A percentile compares a stretch with the other conserved stretches of the same genome.
Conservation (phyloP, 2,329 filamentous ascomycete species). For the Ilyonectria destructans region DNA sequence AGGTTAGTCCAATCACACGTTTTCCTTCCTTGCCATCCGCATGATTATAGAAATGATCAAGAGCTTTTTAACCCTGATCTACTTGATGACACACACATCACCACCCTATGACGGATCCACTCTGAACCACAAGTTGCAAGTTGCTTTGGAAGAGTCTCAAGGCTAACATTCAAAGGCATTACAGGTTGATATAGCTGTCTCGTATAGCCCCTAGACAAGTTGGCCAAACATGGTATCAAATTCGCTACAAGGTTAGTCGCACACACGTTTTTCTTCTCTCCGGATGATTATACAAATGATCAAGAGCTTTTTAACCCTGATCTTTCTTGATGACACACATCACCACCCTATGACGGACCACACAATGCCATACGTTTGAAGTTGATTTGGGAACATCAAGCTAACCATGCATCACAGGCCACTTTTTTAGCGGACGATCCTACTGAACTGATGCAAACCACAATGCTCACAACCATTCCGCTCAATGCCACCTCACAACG, state of each 20-base stretch:
- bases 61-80: slow-evolving; percentile 1
- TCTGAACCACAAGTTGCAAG: background rate
- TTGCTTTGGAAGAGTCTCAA: background rate
- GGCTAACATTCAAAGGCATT: background rate
- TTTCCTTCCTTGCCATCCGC: background rate
- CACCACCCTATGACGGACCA: background rate
- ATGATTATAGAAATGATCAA: background rate
- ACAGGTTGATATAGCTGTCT: too few species aligned
- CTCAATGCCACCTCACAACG: too few species aligned
- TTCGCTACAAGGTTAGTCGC: background rate
- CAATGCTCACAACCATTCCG: too few species aligned
- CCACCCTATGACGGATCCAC: background rate
- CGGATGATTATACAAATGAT: slow-evolving; percentile 1
- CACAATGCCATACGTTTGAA: background rate
- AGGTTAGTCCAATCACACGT: background rate
- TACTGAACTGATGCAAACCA: too few species aligned
- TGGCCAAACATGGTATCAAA: too few species aligned
- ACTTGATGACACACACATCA: background rate
- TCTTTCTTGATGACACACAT: background rate
- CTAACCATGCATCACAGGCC: background rate
- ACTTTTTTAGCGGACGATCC: background rate
- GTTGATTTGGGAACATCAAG: background rate
- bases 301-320: background rate
- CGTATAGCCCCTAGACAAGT: too few species aligned
- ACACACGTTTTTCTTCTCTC: background rate